Evolutionary conservation across 768 basidiomycete species (phyloP).

Genomic region (Kwoniella botswanensis): DNA sequence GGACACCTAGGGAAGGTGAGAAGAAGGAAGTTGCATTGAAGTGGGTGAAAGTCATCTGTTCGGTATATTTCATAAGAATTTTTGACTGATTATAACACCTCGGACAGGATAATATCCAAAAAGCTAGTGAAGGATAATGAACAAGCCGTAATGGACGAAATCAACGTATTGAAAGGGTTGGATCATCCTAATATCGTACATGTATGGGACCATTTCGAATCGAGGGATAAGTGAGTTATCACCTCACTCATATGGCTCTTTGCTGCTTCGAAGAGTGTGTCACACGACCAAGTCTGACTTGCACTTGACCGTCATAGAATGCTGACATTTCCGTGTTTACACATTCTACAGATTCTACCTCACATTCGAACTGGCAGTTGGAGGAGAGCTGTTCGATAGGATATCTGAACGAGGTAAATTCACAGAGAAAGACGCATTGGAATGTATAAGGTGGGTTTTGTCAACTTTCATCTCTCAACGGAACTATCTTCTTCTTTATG

Average conservation of each 20-base stretch:
- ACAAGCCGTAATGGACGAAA: conserved; percentile 83
- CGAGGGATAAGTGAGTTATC: conserved; percentile 68
- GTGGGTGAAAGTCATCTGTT: conserved; percentile 29
- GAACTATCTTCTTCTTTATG: too few species aligned
- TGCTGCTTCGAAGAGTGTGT: too few species aligned
- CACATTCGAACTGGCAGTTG: conserved; percentile 89
- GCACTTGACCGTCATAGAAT: too few species aligned
- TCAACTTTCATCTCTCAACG: not conserved
- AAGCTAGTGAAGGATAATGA: conserved; percentile 91
- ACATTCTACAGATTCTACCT: conserved; percentile 72
- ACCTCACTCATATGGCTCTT: not conserved
- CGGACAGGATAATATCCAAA: conserved; percentile 82
- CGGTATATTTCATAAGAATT: not conserved
- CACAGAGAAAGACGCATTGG: conserved; percentile 86
- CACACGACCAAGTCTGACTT: too few species aligned
- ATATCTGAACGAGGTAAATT: conserved; percentile 86
- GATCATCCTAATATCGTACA: conserved; percentile 89
- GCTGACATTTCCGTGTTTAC: not conserved
- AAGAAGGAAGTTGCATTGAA: conserved; percentile 55
- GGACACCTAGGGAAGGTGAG: conserved; percentile 52
- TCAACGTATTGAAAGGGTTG: conserved; percentile 86
- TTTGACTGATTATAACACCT: too few species aligned
- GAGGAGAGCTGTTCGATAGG: conserved; percentile 92
- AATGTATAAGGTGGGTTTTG: conserved; percentile 69
- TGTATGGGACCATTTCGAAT: conserved; percentile 71